Percentiles rank a stretch among this genome's conserved stretches.
Evolutionary conservation across 495 filamentous ascomycete genomes (phyloP).

Genomic region (Penicillium lividum): DNA sequence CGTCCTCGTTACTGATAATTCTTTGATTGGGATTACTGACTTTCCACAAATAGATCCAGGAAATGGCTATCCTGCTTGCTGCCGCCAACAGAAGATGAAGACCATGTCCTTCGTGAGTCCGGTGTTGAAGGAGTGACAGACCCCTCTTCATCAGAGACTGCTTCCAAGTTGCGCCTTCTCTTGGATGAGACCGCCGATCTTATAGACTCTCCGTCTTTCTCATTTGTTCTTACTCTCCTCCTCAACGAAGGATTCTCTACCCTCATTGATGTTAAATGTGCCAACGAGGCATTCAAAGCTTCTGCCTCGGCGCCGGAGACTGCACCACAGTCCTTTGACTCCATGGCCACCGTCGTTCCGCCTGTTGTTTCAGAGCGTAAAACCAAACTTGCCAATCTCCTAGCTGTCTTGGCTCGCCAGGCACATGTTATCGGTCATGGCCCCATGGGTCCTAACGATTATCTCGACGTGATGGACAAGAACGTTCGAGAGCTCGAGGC

Average conservation of each 20-base stretch:
- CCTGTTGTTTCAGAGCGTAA: constrained; percentile 42
- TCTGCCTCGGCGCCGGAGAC: constrained; percentile 46
- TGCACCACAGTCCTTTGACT: constrained; percentile 44
- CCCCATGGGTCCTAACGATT: constrained; percentile 71
- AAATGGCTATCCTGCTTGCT: constrained; percentile 87
- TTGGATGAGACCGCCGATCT: constrained; percentile 94
- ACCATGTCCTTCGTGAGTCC: constrained; percentile 78
- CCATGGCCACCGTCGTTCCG: constrained; percentile 43
- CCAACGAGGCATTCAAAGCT: constrained; percentile 72
- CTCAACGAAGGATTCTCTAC: constrained; percentile 85
- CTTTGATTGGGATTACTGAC: constrained; percentile 7
- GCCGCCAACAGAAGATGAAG: constrained; percentile 74
- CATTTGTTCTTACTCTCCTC: constrained; percentile 76
- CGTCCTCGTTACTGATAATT: not conserved
- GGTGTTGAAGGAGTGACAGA: constrained; percentile 64
- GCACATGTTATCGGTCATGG: constrained; percentile 86
- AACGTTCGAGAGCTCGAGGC: constrained; percentile 82
- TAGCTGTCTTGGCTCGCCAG: constrained; percentile 84
- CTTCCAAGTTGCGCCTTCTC: constrained; percentile 72
- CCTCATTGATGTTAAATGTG: constrained; percentile 76
- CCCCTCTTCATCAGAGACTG: constrained; percentile 41
- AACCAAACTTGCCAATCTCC: constrained; percentile 83
- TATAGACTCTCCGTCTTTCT: constrained; percentile 89
- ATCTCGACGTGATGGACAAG: constrained; percentile 78
- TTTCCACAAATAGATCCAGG: constrained; percentile 29